phyloP scores from a whole-genome alignment of 1,284 basidiomycete species.

The Bjerkandera adusta region DNA sequence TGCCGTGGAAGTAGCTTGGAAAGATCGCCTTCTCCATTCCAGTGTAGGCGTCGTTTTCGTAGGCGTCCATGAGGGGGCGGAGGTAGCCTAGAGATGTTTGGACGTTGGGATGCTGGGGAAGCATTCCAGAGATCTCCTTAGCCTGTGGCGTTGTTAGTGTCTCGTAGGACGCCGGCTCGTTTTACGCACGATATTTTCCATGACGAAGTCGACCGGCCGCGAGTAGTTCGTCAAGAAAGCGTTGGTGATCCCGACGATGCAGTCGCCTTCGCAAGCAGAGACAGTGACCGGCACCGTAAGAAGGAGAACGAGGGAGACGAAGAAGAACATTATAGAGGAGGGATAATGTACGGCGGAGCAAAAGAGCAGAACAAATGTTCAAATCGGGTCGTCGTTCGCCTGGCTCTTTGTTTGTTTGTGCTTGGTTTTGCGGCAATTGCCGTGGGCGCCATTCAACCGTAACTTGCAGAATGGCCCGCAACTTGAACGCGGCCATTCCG shows the following conservation, averaged over 20 bases:
- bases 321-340: slow-evolving; percentile 19
- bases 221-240: slow-evolving; percentile 53
- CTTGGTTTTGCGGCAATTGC: no score
- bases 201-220: slow-evolving; percentile 33
- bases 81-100: slow-evolving; percentile 37
- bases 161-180: slow-evolving; percentile 2
- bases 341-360: not conserved
- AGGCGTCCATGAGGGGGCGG: slow-evolving; percentile 44
- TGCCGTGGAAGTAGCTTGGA: slow-evolving; percentile 69
- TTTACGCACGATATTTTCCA: slow-evolving; percentile 40
- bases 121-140: slow-evolving; percentile 32
- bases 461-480: no score
- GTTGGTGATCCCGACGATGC: slow-evolving; percentile 56
- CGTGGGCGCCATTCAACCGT: no score
- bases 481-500: no score
- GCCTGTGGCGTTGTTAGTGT: slow-evolving; percentile 31
- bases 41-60: slow-evolving; percentile 41
- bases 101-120: slow-evolving; percentile 32
- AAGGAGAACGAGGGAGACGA: slow-evolving; percentile 22
- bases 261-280: slow-evolving; percentile 66
- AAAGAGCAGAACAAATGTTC: not conserved
- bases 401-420: not conserved
- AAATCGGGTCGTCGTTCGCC: not conserved
- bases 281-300: slow-evolving; percentile 35
- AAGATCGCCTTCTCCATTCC: slow-evolving; percentile 54